phyloP scores from a whole-genome alignment of 73 alveolate genomes.

The Loxodes magnus region DNA sequence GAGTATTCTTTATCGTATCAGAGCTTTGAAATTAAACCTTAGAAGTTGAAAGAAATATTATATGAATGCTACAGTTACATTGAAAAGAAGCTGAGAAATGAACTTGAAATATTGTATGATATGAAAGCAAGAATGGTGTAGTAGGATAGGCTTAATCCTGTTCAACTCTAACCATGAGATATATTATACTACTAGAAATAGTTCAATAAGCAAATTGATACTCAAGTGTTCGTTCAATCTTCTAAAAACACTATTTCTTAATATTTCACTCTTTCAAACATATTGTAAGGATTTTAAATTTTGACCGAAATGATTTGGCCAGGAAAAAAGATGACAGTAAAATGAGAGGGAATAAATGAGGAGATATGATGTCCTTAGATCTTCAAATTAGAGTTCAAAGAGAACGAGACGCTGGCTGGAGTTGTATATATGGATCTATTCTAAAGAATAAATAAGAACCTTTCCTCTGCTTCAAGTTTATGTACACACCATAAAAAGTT shows the following conservation, averaged over 20 bases:
- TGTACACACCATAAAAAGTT: constrained; percentile 12
- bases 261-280: constrained; percentile 19
- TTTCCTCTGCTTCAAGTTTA: constrained; percentile 2
- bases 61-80: not conserved
- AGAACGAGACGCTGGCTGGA: constrained; percentile 12
- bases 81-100: not conserved
- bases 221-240: not conserved
- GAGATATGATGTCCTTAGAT: constrained; percentile 8
- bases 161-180: not conserved
- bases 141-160: constrained; percentile 1
- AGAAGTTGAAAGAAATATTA: not conserved
- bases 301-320: not conserved
- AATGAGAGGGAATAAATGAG: not conserved
- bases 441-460: constrained; percentile 14
- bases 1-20: not conserved
- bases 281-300: constrained; percentile 15
- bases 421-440: constrained; percentile 17
- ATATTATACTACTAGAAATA: not conserved
- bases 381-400: not conserved
- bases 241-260: constrained; percentile 9
- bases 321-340: not conserved
- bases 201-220: not conserved
- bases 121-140: constrained; percentile 1
- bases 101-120: not conserved
- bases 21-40: not conserved